These are phyloP conservation scores for Halocafeteria seosinensis DNA, from an alignment of 108 stramenopile species.

Conservation along the genomic window DNA sequence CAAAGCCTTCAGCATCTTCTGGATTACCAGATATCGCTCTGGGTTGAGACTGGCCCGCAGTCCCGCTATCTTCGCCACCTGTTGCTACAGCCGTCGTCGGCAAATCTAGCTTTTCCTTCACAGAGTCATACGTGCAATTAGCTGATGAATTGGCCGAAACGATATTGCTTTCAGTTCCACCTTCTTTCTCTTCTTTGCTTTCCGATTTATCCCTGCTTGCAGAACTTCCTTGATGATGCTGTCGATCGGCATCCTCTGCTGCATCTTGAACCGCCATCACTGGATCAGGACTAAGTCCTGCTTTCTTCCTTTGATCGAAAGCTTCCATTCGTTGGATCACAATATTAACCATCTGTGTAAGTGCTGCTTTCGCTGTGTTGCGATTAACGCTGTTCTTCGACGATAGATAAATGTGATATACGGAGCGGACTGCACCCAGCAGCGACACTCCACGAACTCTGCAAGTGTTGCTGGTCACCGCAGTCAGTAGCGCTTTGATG, in stretches of 20 bases:
- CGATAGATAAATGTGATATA: slow-evolving; percentile 74
- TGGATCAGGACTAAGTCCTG: not conserved
- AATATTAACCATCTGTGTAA: slow-evolving; percentile 71
- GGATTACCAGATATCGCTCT: too few relatives aligned
- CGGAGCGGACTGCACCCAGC: slow-evolving; percentile 66
- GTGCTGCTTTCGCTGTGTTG: slow-evolving; percentile 76
- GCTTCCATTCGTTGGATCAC: slow-evolving; percentile 79
- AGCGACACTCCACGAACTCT: slow-evolving; percentile 57
- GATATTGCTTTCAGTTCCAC: slow-evolving; percentile 1
- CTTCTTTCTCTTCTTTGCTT: slow-evolving; percentile 68
- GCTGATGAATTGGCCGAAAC: too few relatives aligned
- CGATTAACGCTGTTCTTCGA: slow-evolving; percentile 61
- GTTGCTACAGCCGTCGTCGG: too few relatives aligned
- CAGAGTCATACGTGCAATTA: too few relatives aligned
- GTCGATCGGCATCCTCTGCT: not conserved
- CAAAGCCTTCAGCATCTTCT: too few relatives aligned
- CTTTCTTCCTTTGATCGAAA: not conserved
- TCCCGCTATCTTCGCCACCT: not conserved
- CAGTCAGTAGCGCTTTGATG: slow-evolving; percentile 44
- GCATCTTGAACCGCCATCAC: not conserved
- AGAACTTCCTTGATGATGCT: too few relatives aligned
- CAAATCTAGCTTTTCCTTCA: too few relatives aligned
- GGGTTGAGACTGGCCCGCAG: not conserved
- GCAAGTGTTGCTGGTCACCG: slow-evolving; percentile 26
- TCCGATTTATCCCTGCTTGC: too few relatives aligned